A percentile compares a stretch with the other conserved stretches of the same genome.
Evolutionary conservation across 2,329 filamentous ascomycete genomes (phyloP).

Genomic region (Helicocarpus griseus): DNA sequence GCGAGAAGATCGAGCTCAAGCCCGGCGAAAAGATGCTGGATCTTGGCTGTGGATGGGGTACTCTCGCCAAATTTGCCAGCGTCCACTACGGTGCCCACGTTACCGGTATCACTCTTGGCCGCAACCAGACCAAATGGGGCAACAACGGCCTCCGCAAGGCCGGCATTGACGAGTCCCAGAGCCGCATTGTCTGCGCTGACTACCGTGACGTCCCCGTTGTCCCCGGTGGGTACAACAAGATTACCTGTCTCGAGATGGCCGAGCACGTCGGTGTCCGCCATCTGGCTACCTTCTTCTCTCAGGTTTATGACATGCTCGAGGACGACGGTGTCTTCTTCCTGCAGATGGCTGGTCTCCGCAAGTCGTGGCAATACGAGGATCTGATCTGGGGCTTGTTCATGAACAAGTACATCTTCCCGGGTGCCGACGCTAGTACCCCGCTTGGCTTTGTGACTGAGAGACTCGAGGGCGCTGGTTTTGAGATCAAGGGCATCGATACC

Average conservation of each 20-base stretch:
- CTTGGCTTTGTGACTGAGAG: slow-evolving; percentile 77
- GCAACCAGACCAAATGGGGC: slow-evolving; percentile 95
- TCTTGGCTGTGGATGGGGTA: slow-evolving; percentile 97
- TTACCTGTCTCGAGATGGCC: slow-evolving; percentile 96
- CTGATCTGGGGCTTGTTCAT: slow-evolving; percentile 97
- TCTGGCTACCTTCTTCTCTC: slow-evolving; percentile 67
- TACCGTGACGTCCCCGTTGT: slow-evolving; percentile 88
- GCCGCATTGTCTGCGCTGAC: slow-evolving; percentile 87
- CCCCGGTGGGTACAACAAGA: slow-evolving; percentile 76
- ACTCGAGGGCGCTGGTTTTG: slow-evolving; percentile 78
- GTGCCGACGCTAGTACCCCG: slow-evolving; percentile 89
- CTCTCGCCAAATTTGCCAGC: slow-evolving; percentile 83
- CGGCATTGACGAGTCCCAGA: slow-evolving; percentile 78
- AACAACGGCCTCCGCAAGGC: slow-evolving; percentile 78
- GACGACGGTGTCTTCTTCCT: slow-evolving; percentile 95
- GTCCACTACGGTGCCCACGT: slow-evolving; percentile 80
- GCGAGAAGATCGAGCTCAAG: slow-evolving; percentile 85
- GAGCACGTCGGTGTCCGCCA: slow-evolving; percentile 96
- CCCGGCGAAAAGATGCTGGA: slow-evolving; percentile 76
- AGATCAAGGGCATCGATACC: slow-evolving; percentile 86
- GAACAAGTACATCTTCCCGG: slow-evolving; percentile 99
- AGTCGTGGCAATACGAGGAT: slow-evolving; percentile 96
- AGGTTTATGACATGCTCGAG: slow-evolving; percentile 91
- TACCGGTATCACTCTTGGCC: slow-evolving; percentile 85
- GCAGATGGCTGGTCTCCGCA: slow-evolving; percentile 87